phyloP scores from a whole-genome alignment of 73 alveolate genomes.

The Breviolum minutum region DNA sequence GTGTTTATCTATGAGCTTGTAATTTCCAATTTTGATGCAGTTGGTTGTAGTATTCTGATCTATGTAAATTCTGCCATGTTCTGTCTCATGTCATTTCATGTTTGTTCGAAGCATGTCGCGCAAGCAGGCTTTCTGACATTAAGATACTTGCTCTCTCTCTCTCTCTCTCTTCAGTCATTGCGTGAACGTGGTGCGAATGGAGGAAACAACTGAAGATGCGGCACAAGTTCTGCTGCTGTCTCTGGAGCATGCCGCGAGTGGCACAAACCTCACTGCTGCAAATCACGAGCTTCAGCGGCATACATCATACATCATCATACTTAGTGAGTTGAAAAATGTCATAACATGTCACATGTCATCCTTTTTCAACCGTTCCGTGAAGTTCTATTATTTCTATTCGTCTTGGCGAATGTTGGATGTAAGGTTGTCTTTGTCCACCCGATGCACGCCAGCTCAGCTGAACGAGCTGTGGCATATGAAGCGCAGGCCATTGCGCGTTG shows the following conservation, averaged over 20 bases:
- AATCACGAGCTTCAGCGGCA: conserved; percentile 33
- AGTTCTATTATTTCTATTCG: neutral
- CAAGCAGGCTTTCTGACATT: too few relatives aligned
- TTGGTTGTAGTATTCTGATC: too few relatives aligned
- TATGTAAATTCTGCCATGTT: too few relatives aligned
- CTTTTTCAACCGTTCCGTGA: too few relatives aligned
- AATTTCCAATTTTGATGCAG: too few relatives aligned
- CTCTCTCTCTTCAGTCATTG: neutral
- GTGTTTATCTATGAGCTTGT: too few relatives aligned
- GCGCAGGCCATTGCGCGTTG: conserved; percentile 91
- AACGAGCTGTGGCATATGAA: conserved; percentile 79
- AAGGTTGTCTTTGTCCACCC: conserved; percentile 92
- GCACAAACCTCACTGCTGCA: conserved; percentile 90
- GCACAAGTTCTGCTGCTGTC: conserved; percentile 59
- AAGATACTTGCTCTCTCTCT: too few relatives aligned
- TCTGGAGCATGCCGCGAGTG: conserved; percentile 84
- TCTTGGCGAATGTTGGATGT: neutral
- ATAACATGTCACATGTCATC: neutral
- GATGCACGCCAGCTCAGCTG: conserved; percentile 68
- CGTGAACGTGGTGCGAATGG: neutral
- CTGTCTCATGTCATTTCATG: too few relatives aligned
- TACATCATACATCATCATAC: neutral
- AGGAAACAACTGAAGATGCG: neutral
- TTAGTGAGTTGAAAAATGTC: neutral
- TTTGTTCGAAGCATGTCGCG: too few relatives aligned